Evolutionary conservation across 192 early-diverging fungal species (phyloP).

Genomic region (Umbelopsis ramanniana): DNA sequence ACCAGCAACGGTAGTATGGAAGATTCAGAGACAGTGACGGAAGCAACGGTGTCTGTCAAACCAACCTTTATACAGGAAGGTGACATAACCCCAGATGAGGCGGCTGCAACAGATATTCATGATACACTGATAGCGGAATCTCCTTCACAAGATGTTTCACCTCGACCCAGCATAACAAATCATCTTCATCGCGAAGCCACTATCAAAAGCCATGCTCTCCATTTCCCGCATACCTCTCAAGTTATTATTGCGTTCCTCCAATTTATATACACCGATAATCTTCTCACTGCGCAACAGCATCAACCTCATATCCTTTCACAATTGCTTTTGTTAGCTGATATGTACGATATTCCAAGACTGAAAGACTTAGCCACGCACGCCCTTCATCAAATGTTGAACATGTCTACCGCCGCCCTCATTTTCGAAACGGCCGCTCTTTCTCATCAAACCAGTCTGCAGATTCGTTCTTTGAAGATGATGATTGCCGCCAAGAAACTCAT

Average conservation of each 20-base stretch:
- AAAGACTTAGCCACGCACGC: constrained; percentile 57
- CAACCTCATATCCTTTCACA: constrained; percentile 71
- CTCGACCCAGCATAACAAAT: not conserved
- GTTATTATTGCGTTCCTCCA: constrained; percentile 67
- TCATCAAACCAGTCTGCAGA: constrained; percentile 69
- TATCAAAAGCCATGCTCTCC: constrained; percentile 41
- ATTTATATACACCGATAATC: constrained; percentile 68
- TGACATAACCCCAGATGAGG: too few relatives aligned
- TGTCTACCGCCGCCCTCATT: constrained; percentile 64
- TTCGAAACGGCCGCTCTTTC: constrained; percentile 70
- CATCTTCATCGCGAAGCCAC: constrained; percentile 28
- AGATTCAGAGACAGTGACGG: not conserved
- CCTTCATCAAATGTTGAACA: constrained; percentile 66
- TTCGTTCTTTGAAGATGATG: constrained; percentile 61
- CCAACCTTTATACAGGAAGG: too few relatives aligned
- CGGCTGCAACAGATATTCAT: too few relatives aligned
- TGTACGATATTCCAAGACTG: constrained; percentile 63
- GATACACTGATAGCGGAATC: too few relatives aligned
- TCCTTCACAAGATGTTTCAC: not conserved
- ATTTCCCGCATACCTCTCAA: constrained; percentile 47
- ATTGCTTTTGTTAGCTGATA: constrained; percentile 63
- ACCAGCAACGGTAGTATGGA: not conserved
- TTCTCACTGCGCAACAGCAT: constrained; percentile 70
- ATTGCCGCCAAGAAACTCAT: constrained; percentile 62
- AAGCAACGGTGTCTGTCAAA: constrained; percentile 2